phyloP scores from a whole-genome alignment of 371 early-diverging fungal genomes.

The Apophysomyces variabilis region DNA sequence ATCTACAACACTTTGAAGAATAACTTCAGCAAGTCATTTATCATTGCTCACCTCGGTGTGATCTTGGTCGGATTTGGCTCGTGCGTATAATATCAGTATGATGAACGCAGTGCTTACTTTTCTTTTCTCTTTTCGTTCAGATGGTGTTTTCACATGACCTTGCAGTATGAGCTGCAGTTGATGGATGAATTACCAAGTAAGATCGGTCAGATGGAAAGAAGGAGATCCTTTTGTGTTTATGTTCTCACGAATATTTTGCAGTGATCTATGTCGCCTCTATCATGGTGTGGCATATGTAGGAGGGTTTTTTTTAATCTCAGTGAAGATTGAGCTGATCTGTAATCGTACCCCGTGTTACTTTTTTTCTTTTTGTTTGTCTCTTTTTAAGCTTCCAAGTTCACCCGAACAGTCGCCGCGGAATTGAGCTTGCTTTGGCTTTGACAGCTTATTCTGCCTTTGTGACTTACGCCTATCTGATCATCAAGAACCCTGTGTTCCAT shows the following conservation, averaged over 20 bases:
- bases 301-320: constrained; percentile 9
- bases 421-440: constrained; percentile 45
- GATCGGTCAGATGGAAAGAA: too few relatives aligned
- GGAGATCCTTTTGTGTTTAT: constrained; percentile 26
- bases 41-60: constrained; percentile 62
- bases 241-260: constrained; percentile 14
- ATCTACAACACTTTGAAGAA: constrained; percentile 54
- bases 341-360: constrained; percentile 18
- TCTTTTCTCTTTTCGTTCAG: constrained; percentile 28
- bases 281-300: constrained; percentile 51
- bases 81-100: constrained; percentile 25
- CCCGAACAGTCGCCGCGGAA: constrained; percentile 39
- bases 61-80: constrained; percentile 73
- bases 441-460: constrained; percentile 58
- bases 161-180: constrained; percentile 78
- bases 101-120: not conserved
- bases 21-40: constrained; percentile 54
- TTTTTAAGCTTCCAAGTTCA: constrained; percentile 53
- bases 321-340: not conserved
- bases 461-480: constrained; percentile 68
- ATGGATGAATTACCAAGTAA: constrained; percentile 71
- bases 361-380: constrained; percentile 44
- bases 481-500: constrained; percentile 76
- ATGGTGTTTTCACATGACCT: constrained; percentile 82
- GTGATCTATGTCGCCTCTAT: constrained; percentile 61